Evolutionary conservation across 129 eudicot species (phyloP), one percentile per base, ranked within the genome.

Genomic region (Tanacetum coccineum): DNA sequence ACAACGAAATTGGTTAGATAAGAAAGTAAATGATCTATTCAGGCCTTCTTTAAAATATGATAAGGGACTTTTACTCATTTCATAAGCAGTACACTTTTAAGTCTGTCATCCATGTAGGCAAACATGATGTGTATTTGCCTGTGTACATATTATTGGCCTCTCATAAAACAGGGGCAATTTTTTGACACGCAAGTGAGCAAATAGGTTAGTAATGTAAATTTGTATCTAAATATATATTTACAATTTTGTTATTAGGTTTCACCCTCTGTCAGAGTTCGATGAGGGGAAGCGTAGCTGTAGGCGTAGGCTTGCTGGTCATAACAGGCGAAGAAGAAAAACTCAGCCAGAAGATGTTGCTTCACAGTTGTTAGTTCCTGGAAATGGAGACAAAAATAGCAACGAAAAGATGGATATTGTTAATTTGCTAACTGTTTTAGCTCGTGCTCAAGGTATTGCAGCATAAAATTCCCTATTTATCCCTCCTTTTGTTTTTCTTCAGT

Each of bases 201-300:
- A 11, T 25, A 17, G 40, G 8, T 26, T 59, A 59, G 10, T 17
- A 17, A 0, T 25, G 42, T 2, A 36, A 36, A 1, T 36, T 36
- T 8, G n/a, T 22, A 28, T 21, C 19, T 14, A 4, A 58, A 17
- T 58, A 55, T 22, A 22, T 26, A 3, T 49, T 12, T 62, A 2
- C 55, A 13, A 46, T 59, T 22, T 67, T 62, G 28, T 62, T 74
- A 32, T 15, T 78, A 93, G 99, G 90, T 93, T 93, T 74, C 99
- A 89, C 74, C 94, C 88, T 67, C 96, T 93, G 76, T 73, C 90
- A 0, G 96, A 93, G 65, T 93, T 93, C 73, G 99, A 93, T 22
- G 99, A 93, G 75, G 96, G 99, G 6, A 93, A 93, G 72, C 66
- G 99, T 74, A 89, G 96, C 72, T 93, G 99, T 76, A 80, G 99